Conservation (phyloP, 2,329 filamentous ascomycete genomes). For the Alternaria atra region DNA sequence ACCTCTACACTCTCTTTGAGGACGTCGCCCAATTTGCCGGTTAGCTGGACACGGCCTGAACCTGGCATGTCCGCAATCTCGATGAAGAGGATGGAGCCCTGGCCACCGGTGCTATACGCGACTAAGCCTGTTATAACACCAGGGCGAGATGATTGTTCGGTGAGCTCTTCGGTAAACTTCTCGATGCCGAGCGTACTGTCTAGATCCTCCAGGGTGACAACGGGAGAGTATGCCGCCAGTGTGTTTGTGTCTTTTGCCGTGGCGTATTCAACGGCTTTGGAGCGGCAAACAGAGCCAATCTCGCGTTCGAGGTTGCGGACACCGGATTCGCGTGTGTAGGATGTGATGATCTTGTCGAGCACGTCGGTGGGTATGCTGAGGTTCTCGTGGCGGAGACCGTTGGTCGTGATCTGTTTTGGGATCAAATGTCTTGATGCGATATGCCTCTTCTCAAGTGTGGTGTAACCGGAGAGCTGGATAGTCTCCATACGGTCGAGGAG, state of each 20-base stretch:
- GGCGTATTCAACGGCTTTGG: slow-evolving; percentile 86
- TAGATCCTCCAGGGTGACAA: slow-evolving; percentile 79
- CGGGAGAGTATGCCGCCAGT: slow-evolving; percentile 72
- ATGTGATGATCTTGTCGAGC: slow-evolving; percentile 92
- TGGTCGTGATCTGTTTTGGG: slow-evolving; percentile 92
- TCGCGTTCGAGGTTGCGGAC: slow-evolving; percentile 97
- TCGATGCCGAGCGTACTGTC: slow-evolving; percentile 93
- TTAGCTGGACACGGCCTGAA: slow-evolving; percentile 88
- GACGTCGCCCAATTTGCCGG: slow-evolving; percentile 94
- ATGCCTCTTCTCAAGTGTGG: slow-evolving; percentile 93
- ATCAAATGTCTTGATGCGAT: slow-evolving; percentile 94
- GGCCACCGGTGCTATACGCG: slow-evolving; percentile 89
- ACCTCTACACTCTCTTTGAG: slow-evolving; percentile 98
- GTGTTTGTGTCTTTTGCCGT: slow-evolving; percentile 81
- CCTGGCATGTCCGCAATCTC: slow-evolving; percentile 98
- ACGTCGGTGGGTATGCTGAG: slow-evolving; percentile 82
- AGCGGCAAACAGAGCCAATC: slow-evolving; percentile 90
- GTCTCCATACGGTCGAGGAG: slow-evolving; percentile 97
- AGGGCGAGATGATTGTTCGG: slow-evolving; percentile 80
- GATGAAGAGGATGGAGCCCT: slow-evolving; percentile 97
- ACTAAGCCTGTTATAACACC: slow-evolving; percentile 96
- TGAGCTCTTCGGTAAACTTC: slow-evolving; percentile 93
- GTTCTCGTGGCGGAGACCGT: slow-evolving; percentile 80
- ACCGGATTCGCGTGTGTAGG: slow-evolving; percentile 94
- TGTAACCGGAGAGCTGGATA: slow-evolving; percentile 92